These are phyloP conservation scores for Silene vulgaris DNA, from an alignment of 179 eudicot species.

Conservation along the genomic window DNA sequence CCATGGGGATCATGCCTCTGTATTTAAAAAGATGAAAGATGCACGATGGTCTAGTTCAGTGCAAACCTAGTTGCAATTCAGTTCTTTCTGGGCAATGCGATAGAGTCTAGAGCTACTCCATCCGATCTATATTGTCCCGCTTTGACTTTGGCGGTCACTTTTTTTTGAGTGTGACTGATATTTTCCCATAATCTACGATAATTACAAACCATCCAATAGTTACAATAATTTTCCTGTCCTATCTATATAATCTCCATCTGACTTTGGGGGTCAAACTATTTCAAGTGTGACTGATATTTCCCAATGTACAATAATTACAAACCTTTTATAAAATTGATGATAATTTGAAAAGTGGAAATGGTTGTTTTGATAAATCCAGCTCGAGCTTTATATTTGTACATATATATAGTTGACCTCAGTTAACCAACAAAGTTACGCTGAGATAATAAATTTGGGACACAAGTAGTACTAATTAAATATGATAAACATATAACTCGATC, in stretches of 20 bases:
- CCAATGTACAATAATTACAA: no score
- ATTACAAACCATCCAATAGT: neutral
- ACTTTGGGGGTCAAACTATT: neutral
- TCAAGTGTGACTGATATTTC: neutral
- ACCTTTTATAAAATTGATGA: neutral
- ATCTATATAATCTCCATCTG: neutral
- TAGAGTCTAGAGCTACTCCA: neutral
- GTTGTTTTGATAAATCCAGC: neutral
- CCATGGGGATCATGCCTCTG: neutral
- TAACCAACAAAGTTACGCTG: neutral
- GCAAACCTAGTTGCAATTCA: neutral
- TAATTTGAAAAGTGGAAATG: neutral
- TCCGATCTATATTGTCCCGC: neutral
- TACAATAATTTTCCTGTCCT: no score
- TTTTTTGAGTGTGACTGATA: neutral
- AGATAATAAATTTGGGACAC: neutral
- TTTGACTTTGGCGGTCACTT: neutral
- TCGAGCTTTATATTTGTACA: no score
- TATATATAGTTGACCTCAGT: neutral
- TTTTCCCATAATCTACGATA: neutral
- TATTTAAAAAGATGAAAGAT: neutral
- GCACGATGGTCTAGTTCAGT: constrained; percentile 2
- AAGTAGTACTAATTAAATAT: neutral
- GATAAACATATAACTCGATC: neutral
- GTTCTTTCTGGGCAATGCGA: neutral